Conservation (phyloP, 1,284 basidiomycete species). For the Phellopilus nigrolimitatus region DNA sequence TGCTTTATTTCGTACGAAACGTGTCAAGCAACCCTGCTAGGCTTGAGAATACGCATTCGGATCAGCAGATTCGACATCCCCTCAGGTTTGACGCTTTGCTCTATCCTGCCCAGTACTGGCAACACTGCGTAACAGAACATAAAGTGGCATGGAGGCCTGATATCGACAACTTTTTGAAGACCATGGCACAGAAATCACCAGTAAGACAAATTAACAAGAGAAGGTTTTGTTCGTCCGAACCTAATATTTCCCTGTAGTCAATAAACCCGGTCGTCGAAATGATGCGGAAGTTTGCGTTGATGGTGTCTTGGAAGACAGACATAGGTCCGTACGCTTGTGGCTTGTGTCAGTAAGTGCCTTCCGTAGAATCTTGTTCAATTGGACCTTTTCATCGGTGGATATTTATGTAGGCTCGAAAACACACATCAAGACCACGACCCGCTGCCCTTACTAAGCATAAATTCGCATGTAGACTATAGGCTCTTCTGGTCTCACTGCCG, state of each 20-base stretch:
- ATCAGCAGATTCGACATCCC: not conserved
- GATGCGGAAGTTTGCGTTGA: not conserved
- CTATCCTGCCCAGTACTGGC: slow-evolving; percentile 8
- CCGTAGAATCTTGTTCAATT: not conserved
- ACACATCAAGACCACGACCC: not conserved
- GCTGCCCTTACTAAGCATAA: not conserved
- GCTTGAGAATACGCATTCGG: not conserved
- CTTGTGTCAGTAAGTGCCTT: slow-evolving; percentile 11
- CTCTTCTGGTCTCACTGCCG: slow-evolving; percentile 15
- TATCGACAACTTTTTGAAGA: slow-evolving; percentile 6
- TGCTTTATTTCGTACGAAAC: not conserved
- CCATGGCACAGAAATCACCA: not conserved
- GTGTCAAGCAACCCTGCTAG: not conserved
- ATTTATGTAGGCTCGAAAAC: slow-evolving; percentile 8
- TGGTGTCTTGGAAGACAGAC: slow-evolving; percentile 10
- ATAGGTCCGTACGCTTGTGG: slow-evolving; percentile 5
- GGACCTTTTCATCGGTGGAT: not conserved
- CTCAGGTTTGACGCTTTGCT: slow-evolving; percentile 6
- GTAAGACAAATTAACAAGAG: not conserved
- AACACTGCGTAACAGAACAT: slow-evolving; percentile 11
- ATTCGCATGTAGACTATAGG: not conserved
- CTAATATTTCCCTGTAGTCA: not conserved
- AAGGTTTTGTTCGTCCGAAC: not conserved
- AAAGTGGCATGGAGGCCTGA: slow-evolving; percentile 8
- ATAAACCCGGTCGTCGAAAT: not conserved